These are phyloP conservation scores for Boletellus ananas DNA, from an alignment of 768 basidiomycete species.

Conservation along the genomic window DNA sequence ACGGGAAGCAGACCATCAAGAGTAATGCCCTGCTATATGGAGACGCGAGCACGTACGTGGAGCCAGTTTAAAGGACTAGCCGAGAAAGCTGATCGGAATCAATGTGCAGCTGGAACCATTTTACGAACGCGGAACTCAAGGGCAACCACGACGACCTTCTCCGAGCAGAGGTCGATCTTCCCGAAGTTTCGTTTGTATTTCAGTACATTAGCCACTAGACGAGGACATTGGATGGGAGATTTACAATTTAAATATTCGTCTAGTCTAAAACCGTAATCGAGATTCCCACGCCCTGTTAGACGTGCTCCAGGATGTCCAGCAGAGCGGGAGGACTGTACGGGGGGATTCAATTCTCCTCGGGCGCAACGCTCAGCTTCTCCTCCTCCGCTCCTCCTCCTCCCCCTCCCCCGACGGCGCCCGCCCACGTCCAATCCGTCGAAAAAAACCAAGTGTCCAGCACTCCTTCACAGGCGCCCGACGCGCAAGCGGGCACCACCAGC, in stretches of 20 bases:
- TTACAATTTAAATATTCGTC: background rate
- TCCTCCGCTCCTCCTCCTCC: slow-evolving; percentile 35
- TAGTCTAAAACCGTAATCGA: background rate
- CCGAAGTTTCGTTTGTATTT: slow-evolving; percentile 92
- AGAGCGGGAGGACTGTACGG: slow-evolving; percentile 84
- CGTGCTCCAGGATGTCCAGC: slow-evolving; percentile 55
- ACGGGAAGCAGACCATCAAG: slow-evolving; percentile 81
- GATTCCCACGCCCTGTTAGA: slow-evolving; percentile 19
- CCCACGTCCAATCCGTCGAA: slow-evolving; percentile 19
- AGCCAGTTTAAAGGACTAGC: background rate
- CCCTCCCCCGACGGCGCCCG: slow-evolving; percentile 9
- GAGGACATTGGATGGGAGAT: background rate
- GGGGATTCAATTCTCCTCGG: slow-evolving; percentile 79
- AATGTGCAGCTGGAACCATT: slow-evolving; percentile 87
- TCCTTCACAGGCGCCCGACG: slow-evolving; percentile 22
- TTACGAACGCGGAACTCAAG: slow-evolving; percentile 81
- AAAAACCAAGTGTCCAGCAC: slow-evolving; percentile 15
- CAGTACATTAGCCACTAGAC: slow-evolving; percentile 87
- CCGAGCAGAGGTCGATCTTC: slow-evolving; percentile 78
- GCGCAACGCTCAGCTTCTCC: slow-evolving; percentile 48
- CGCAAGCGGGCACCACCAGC: slow-evolving; percentile 22
- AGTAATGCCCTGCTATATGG: slow-evolving; percentile 87
- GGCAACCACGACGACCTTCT: slow-evolving; percentile 95
- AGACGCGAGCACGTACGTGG: slow-evolving; percentile 91
- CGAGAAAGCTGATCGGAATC: background rate